Percentiles rank a stretch among this genome's conserved stretches.
phyloP scores from a whole-genome alignment of 2,329 filamentous ascomycete genomes.

The Fusarium mangiferae region DNA sequence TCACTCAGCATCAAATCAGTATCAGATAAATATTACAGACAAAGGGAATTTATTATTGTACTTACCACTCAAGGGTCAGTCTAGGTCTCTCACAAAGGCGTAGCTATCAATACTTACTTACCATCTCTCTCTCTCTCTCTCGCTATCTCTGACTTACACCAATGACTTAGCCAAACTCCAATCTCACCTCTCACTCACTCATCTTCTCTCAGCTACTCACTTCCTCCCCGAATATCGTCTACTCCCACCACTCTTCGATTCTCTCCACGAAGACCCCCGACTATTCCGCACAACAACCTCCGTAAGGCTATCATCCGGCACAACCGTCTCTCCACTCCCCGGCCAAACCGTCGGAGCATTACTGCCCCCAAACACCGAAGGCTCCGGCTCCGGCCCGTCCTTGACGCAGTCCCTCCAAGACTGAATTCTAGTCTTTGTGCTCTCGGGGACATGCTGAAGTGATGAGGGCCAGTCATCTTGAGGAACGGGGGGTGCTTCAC shows the following conservation, averaged over 20 bases:
- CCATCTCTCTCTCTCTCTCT: not conserved
- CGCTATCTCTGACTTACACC: not conserved
- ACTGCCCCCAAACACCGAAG: slow-evolving; percentile 7
- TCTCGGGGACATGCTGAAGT: not conserved
- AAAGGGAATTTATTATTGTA: not conserved
- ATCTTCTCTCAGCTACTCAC: not conserved
- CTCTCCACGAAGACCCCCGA: not conserved
- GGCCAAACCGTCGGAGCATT: slow-evolving; percentile 18
- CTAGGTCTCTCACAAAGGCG: not conserved
- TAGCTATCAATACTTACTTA: not conserved
- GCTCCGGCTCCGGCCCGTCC: not conserved
- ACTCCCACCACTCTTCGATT: not conserved
- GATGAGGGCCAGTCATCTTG: not conserved
- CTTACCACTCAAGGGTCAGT: not conserved
- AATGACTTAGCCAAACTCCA: not conserved
- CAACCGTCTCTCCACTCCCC: not conserved
- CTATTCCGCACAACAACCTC: not conserved
- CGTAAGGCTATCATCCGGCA: slow-evolving; percentile 7
- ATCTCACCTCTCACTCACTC: not conserved
- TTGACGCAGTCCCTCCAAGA: slow-evolving; percentile 5
- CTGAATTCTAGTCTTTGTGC: not conserved
- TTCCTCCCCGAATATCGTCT: not conserved
- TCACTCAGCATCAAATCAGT: not conserved
- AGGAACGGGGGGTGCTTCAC: not conserved
- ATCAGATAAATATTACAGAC: not conserved